Evolutionary conservation across 148 eudicot species (phyloP).

Genomic region (Vaccinium corymbosum): DNA sequence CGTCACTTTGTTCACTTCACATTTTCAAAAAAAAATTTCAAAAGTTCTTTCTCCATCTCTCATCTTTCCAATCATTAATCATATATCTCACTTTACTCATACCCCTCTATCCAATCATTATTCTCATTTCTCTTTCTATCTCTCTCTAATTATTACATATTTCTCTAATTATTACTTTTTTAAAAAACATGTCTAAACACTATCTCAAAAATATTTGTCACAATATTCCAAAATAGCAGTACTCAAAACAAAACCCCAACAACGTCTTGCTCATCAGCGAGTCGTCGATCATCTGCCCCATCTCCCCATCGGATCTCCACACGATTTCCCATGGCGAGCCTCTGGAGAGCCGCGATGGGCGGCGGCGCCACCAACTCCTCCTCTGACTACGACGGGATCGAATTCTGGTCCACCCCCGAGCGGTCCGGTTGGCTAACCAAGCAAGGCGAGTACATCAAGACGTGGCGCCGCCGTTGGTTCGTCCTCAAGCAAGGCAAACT

Average conservation of each 20-base stretch:
- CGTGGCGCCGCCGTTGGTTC: conserved; percentile 95
- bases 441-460: conserved; percentile 94
- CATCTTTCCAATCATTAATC: too few species aligned
- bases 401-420: conserved; percentile 73
- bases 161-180: too few species aligned
- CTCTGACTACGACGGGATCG: conserved; percentile 45
- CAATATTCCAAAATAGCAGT: not conserved
- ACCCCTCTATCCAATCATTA: too few species aligned
- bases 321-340: conserved; percentile 43
- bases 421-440: conserved; percentile 81
- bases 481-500: conserved; percentile 79
- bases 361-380: conserved; percentile 21
- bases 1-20: too few species aligned
- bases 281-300: not conserved
- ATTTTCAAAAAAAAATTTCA: too few species aligned
- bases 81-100: too few species aligned
- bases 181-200: too few species aligned
- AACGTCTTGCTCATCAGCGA: not conserved
- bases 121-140: too few species aligned
- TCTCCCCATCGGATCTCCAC: not conserved
- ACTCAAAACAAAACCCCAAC: not conserved
- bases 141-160: too few species aligned
- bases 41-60: too few species aligned
- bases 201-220: too few species aligned
- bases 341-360: conserved; percentile 69